A percentile compares a stretch with the other conserved stretches of the same genome.
phyloP scores from a whole-genome alignment of 768 basidiomycete species.

The Fibroporia radiculosa region DNA sequence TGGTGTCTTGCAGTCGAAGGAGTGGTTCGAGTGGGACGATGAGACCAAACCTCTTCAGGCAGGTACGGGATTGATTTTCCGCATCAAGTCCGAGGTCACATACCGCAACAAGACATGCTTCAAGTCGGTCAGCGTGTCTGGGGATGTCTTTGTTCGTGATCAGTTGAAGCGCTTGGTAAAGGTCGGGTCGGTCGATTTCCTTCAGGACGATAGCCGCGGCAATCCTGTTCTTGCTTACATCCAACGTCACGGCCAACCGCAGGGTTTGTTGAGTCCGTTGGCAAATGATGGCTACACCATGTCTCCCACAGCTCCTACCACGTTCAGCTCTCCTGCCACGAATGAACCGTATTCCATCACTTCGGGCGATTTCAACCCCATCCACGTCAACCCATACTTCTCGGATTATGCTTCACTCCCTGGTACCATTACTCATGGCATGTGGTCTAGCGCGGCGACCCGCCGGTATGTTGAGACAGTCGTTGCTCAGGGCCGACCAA shows the following conservation, averaged over 20 bases:
- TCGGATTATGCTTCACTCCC: conserved; percentile 88
- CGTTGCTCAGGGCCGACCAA: conserved; percentile 87
- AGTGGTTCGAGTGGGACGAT: conserved; percentile 97
- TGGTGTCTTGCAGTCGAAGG: conserved; percentile 89
- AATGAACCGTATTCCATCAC: conserved; percentile 95
- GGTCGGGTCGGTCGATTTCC: conserved; percentile 82
- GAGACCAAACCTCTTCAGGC: conserved; percentile 67
- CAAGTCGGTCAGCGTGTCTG: conserved; percentile 72
- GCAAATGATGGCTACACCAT: conserved; percentile 84
- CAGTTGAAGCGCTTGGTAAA: conserved; percentile 84
- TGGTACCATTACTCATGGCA: conserved; percentile 94
- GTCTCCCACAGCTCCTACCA: conserved; percentile 50
- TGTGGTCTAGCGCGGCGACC: conserved; percentile 95
- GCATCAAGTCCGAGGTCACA: conserved; percentile 73
- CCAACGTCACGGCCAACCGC: conserved; percentile 78
- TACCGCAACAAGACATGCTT: conserved; percentile 90
- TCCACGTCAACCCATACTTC: conserved; percentile 98
- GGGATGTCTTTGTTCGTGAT: conserved; percentile 82
- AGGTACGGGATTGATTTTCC: conserved; percentile 86
- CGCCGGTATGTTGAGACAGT: conserved; percentile 88
- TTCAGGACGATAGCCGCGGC: conserved; percentile 80
- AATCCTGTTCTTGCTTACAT: conserved; percentile 93
- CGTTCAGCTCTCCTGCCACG: conserved; percentile 78
- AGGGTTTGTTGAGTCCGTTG: conserved; percentile 72
- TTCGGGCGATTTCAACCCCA: conserved; percentile 98